Base-by-base conservation (phyloP, 2,329 filamentous ascomycete species). In the Ophiostoma ulmi region DNA sequence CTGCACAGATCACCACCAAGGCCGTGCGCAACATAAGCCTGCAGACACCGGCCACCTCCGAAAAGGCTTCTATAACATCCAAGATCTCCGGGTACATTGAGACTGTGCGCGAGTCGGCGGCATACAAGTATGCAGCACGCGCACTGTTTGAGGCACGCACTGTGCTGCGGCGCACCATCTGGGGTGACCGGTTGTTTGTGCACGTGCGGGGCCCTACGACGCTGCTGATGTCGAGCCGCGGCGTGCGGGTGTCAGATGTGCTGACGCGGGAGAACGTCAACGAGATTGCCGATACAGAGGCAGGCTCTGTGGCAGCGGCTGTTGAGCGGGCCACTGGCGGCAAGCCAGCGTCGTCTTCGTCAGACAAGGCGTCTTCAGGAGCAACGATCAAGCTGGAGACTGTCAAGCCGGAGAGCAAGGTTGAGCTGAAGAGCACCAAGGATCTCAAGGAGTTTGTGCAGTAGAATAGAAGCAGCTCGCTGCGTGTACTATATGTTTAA, bases 161-260 rank as follows among this genome's bases (percentile, higher is more conserved):
- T 0, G 89, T 90, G 81, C 84, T 90, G 61, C 86, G 94, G 72
- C 87, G 91, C 76, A 92, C 92, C 1, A 91, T 99, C 71, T 98
- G 93, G 92, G 95, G 95, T 31, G 95, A 99, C 78, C 83, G 94
- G 80, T 83, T 98, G 36, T 98, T 98, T 80, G 83, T 99, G 41
- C 91, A 92, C 77, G 97, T 99, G 78, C 87, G 90, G 71, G 95
- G 95, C 0, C 95, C 95, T 1, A 87, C 87, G 6, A 97, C 91
- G 1, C 87, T 99, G 67, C 84, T 98, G 63, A 83, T 99, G 76
- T 96, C 97, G 74, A 96, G 93, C 69, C 88, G 94, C n/a, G 93
- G 90, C 17, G 87, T 92, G 31, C 86, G 91, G 20, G 82, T 97
- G 63, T 88, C 87, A 69, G 94, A 99, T 74, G 87, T 91, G 2